phyloP scores from a whole-genome alignment of 257 asterid species.

The Gentiana straminea region DNA sequence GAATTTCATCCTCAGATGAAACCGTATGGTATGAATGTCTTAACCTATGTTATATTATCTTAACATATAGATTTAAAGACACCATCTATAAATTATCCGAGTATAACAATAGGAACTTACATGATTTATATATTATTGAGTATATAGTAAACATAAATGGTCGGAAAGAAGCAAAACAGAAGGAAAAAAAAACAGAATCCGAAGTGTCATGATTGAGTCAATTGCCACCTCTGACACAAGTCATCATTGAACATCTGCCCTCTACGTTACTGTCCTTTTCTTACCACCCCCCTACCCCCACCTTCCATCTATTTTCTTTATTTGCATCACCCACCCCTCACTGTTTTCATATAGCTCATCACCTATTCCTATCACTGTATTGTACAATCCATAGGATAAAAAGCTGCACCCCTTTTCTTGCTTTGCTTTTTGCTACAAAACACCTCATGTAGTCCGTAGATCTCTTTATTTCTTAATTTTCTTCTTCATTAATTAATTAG shows the following conservation, averaged over 20 bases:
- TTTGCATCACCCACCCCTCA: background rate
- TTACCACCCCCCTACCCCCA: conserved; percentile 6
- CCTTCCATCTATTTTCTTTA: background rate
- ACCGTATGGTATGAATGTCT: no score
- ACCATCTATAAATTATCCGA: no score
- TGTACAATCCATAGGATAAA: conserved; percentile 20
- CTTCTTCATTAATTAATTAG: background rate
- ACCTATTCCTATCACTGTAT: conserved; percentile 21
- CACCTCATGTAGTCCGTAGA: conserved; percentile 21
- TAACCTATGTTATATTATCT: no score
- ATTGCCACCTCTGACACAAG: conserved; percentile 66
- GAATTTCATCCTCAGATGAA: no score
- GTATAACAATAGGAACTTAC: background rate
- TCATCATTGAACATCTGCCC: conserved; percentile 78
- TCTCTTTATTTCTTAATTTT: background rate
- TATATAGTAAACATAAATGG: background rate
- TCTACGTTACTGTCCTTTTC: conserved; percentile 3
- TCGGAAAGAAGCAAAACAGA: conserved; percentile 6
- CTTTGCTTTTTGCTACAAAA: conserved; percentile 30
- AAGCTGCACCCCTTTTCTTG: conserved; percentile 35
- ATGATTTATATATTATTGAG: no score
- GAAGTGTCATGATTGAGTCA: conserved; percentile 77
- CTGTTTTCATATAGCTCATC: conserved; percentile 23
- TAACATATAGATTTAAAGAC: no score
- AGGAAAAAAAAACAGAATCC: conserved; percentile 35